phyloP scores from a whole-genome alignment of 2,329 filamentous ascomycete species.

The Teratosphaeriaceae sp. region DNA sequence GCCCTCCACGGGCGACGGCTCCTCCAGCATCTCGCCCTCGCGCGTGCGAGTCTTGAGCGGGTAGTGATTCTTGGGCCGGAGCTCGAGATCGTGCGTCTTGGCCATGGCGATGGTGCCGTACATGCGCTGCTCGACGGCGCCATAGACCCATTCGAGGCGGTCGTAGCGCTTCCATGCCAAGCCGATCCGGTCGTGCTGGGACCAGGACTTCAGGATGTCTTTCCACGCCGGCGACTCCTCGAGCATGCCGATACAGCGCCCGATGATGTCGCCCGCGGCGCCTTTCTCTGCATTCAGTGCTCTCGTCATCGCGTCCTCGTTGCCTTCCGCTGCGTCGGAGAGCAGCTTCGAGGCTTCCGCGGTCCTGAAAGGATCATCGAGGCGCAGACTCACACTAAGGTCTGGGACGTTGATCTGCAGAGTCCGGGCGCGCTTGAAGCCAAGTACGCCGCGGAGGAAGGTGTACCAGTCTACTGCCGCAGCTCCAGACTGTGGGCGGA shows the following conservation, averaged over 20 bases:
- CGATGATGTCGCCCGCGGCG: constrained; percentile 51
- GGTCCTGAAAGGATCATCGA: constrained; percentile 54
- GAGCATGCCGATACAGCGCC: constrained; percentile 53
- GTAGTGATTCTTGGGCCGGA: constrained; percentile 60
- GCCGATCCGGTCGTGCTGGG: constrained; percentile 52
- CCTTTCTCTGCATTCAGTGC: constrained; percentile 47
- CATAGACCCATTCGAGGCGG: constrained; percentile 61
- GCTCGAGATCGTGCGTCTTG: constrained; percentile 58
- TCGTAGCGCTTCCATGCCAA: constrained; percentile 65
- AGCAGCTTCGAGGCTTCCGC: constrained; percentile 40
- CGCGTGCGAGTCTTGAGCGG: constrained; percentile 43
- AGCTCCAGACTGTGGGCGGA: constrained; percentile 54
- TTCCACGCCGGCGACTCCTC: constrained; percentile 51
- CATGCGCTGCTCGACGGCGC: constrained; percentile 60
- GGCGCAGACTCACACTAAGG: constrained; percentile 51
- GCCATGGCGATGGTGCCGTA: constrained; percentile 63
- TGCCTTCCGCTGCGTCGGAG: constrained; percentile 37
- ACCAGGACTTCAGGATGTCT: constrained; percentile 54
- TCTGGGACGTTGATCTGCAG: constrained; percentile 59
- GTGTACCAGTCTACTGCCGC: constrained; percentile 64
- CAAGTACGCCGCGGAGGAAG: constrained; percentile 54
- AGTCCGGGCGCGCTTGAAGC: constrained; percentile 49
- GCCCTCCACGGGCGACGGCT: constrained; percentile 58
- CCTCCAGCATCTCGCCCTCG: constrained; percentile 43
- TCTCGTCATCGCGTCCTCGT: constrained; percentile 39